Conservation (phyloP, 148 eudicot species). For the Bassia scoparia region DNA sequence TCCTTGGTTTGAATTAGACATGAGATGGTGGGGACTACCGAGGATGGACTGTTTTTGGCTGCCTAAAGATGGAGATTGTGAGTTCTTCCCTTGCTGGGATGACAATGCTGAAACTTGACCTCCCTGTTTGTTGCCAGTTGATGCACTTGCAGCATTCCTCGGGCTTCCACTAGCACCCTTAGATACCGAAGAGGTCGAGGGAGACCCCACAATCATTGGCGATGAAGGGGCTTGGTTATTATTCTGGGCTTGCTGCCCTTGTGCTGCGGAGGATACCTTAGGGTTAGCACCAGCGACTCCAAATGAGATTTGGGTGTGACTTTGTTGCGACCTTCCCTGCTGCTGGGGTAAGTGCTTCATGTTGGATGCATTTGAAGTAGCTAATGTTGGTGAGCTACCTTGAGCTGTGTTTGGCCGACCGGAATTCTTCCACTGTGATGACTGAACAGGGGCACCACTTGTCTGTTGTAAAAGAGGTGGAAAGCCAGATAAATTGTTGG, state of each 20-base stretch:
- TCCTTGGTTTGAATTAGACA: conserved; percentile 33
- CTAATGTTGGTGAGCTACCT: conserved; percentile 41
- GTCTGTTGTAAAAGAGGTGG: conserved; percentile 63
- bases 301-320: conserved; percentile 80
- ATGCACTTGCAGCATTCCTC: conserved; percentile 42
- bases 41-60: conserved; percentile 69
- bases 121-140: conserved; percentile 48
- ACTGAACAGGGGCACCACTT: conserved; percentile 46
- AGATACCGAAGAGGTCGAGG: conserved; percentile 69
- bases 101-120: conserved; percentile 58
- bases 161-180: conserved; percentile 89
- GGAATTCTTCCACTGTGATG: conserved; percentile 77
- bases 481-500: conserved; percentile 44
- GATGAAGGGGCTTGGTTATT: conserved; percentile 54
- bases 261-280: conserved; percentile 47
- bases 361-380: conserved; percentile 41
- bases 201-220: conserved; percentile 80
- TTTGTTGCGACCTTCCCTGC: conserved; percentile 53
- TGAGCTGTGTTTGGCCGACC: conserved; percentile 48
- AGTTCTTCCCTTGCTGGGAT: conserved; percentile 52
- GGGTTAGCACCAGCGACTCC: conserved; percentile 44
- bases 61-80: conserved; percentile 33
- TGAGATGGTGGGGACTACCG: conserved; percentile 65
- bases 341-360: conserved; percentile 54
- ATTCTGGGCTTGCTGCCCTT: conserved; percentile 43